These are phyloP conservation scores for Emergomyces orientalis DNA, from an alignment of 2,329 filamentous ascomycete species.

Conservation along the genomic window DNA sequence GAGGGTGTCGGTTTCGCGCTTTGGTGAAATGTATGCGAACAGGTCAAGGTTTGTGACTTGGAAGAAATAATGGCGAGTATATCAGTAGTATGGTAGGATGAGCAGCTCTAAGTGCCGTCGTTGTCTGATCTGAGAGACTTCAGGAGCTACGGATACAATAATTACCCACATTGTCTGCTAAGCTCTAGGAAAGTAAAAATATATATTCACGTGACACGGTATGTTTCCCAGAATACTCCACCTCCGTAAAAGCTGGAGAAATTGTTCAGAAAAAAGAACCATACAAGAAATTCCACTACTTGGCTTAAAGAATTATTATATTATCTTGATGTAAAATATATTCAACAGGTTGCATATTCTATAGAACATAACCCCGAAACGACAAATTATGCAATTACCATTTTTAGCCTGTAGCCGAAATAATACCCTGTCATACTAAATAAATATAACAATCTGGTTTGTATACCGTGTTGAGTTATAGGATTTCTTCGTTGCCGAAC, in stretches of 20 bases:
- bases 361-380: background rate
- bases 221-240: no score
- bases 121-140: no score
- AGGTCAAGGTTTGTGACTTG: background rate
- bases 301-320: background rate
- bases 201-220: background rate
- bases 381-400: background rate
- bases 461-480: conserved; percentile 2
- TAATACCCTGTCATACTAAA: background rate
- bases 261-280: background rate
- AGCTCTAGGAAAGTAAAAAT: no score
- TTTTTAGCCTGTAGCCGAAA: background rate
- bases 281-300: background rate
- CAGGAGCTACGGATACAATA: no score
- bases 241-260: no score
- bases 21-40: background rate
- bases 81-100: background rate
- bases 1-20: background rate
- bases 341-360: background rate
- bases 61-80: background rate
- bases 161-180: no score
- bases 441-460: background rate
- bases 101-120: background rate
- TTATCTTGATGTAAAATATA: background rate
- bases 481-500: conserved; percentile 56